phyloP scores from a whole-genome alignment of 108 stramenopile genomes.

The Cyclotella kingstonii region DNA sequence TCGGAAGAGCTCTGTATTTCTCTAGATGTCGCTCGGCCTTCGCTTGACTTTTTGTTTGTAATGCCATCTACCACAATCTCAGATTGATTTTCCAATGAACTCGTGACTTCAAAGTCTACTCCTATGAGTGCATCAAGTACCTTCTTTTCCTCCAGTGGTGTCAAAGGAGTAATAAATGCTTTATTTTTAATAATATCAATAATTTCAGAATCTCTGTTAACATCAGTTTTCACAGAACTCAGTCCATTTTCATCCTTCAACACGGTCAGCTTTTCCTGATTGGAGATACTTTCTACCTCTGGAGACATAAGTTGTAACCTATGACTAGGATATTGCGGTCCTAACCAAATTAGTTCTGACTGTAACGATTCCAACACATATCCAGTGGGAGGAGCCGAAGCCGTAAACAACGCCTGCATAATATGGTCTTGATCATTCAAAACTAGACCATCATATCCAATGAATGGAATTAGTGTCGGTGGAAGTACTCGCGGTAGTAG shows the following conservation, averaged over 20 bases:
- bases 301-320: constrained; percentile 49
- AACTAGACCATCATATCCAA: constrained; percentile 20
- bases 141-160: constrained; percentile 61
- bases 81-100: too few species aligned
- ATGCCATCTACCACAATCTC: background rate
- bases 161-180: constrained; percentile 61
- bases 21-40: background rate
- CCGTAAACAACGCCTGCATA: background rate
- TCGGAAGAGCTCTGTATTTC: background rate
- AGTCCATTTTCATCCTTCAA: constrained; percentile 8
- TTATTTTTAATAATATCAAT: constrained; percentile 53
- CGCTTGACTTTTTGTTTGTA: background rate
- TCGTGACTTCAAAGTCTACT: constrained; percentile 8
- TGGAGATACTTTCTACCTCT: background rate
- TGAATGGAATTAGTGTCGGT: constrained; percentile 23
- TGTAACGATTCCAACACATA: constrained; percentile 56
- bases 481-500: constrained; percentile 12
- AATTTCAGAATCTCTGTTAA: constrained; percentile 46
- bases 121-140: constrained; percentile 59
- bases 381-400: constrained; percentile 10
- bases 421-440: background rate
- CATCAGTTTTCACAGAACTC: constrained; percentile 7
- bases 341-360: constrained; percentile 76
- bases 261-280: constrained; percentile 29
- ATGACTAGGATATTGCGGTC: constrained; percentile 63